phyloP scores from a whole-genome alignment of 805 yeast genomes.

The Candida vaughaniae region DNA sequence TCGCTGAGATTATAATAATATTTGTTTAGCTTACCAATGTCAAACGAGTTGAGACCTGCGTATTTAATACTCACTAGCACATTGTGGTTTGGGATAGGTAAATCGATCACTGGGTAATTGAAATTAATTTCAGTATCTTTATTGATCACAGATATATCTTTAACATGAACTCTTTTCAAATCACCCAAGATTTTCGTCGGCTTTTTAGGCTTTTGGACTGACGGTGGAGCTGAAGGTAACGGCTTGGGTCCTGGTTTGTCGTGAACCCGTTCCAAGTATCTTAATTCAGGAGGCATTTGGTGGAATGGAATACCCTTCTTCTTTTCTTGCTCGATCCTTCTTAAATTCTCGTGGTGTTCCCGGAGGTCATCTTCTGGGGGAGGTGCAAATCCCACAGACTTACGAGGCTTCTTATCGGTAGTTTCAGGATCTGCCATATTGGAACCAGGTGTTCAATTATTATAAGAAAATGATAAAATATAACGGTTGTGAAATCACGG shows the following conservation, averaged over 20 bases:
- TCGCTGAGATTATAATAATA: conserved; percentile 52
- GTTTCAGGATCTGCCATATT: too few relatives aligned
- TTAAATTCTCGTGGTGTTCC: conserved; percentile 33
- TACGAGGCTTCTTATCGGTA: conserved; percentile 3
- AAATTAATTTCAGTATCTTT: conserved; percentile 50
- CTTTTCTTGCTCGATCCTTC: conserved; percentile 25
- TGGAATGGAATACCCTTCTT: conserved; percentile 34
- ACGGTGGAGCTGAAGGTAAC: conserved; percentile 5
- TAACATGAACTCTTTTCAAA: conserved; percentile 50
- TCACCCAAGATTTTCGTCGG: conserved; percentile 35
- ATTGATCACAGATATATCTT: conserved; percentile 46
- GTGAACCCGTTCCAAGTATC: conserved; percentile 29
- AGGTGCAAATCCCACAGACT: conserved; percentile 40
- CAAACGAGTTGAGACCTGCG: conserved; percentile 66
- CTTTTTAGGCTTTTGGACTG: neutral
- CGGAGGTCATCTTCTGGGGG: conserved; percentile 34
- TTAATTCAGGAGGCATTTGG: conserved; percentile 40
- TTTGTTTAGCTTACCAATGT: conserved; percentile 57
- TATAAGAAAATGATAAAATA: too few relatives aligned
- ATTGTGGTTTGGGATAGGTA: conserved; percentile 48
- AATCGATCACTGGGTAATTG: conserved; percentile 47
- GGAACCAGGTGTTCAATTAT: too few relatives aligned
- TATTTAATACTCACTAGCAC: conserved; percentile 58
- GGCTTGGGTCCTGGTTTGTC: conserved; percentile 14
- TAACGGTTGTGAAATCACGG: too few relatives aligned